Evolutionary conservation across 208 protist species (phyloP).

Genomic region (Kentomonas sorsogonicus): DNA sequence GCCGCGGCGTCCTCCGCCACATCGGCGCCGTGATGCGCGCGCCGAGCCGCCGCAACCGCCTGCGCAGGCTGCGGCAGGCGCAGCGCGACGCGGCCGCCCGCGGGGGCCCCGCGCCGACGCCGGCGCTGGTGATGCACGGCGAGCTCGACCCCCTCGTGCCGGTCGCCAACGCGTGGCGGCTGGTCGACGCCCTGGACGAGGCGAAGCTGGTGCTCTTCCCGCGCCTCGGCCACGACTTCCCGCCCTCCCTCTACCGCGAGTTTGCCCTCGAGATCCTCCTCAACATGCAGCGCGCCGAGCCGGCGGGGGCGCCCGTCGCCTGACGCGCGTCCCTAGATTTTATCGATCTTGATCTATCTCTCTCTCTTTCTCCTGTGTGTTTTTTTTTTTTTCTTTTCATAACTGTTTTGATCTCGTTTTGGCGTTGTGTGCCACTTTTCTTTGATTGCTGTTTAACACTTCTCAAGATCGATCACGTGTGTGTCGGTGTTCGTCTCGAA

Average conservation of each 20-base stretch:
- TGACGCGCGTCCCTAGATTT: too few species aligned
- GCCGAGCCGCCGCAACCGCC: constrained; percentile 26
- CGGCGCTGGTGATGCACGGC: constrained; percentile 66
- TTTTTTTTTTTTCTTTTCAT: too few species aligned
- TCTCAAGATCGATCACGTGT: too few species aligned
- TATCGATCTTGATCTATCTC: too few species aligned
- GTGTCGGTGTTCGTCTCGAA: too few species aligned
- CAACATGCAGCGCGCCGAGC: constrained; percentile 20
- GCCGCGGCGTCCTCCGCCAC: constrained; percentile 36
- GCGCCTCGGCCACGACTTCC: constrained; percentile 54
- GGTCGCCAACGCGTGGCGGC: constrained; percentile 44
- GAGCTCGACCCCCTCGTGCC: constrained; percentile 56
- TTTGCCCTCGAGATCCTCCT: constrained; percentile 51
- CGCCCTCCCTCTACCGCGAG: constrained; percentile 20
- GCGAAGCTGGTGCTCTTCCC: constrained; percentile 71
- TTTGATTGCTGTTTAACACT: too few species aligned
- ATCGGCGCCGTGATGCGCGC: constrained; percentile 49
- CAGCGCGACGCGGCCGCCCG: too few species aligned
- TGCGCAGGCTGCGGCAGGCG: constrained; percentile 20
- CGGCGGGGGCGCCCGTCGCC: too few species aligned
- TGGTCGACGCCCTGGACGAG: constrained; percentile 37
- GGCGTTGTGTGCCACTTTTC: too few species aligned
- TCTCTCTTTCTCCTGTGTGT: too few species aligned
- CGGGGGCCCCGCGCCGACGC: too few species aligned
- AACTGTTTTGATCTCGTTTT: too few species aligned